phyloP scores from a whole-genome alignment of 345 rosid species.

The Eucalyptus globulus region DNA sequence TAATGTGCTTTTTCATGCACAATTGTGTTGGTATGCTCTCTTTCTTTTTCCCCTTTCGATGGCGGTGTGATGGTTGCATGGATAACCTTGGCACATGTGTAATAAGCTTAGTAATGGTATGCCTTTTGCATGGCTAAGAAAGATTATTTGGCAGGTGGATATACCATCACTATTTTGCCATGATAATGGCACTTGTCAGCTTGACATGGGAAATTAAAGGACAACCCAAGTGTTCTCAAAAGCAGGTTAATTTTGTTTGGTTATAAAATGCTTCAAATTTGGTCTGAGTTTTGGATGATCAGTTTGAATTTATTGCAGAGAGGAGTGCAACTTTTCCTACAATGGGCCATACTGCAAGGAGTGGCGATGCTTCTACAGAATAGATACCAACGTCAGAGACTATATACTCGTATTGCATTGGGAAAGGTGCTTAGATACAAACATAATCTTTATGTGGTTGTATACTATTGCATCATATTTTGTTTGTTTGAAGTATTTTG shows the following conservation, averaged over 20 bases:
- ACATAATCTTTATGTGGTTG: background rate
- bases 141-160: conserved; percentile 70
- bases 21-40: background rate
- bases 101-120: background rate
- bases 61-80: background rate
- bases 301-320: conserved; percentile 38
- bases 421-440: conserved; percentile 58
- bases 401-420: conserved; percentile 94
- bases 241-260: conserved; percentile 51
- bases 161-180: conserved; percentile 94
- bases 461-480: background rate
- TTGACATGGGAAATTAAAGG: conserved; percentile 99
- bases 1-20: background rate
- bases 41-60: background rate
- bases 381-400: conserved; percentile 97
- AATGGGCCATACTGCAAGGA: conserved; percentile 99
- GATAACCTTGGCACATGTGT: background rate
- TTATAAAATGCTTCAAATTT: background rate
- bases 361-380: conserved; percentile 98
- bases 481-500: background rate
- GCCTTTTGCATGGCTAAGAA: background rate
- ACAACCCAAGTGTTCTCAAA: conserved; percentile 85
- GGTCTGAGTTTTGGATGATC: background rate
- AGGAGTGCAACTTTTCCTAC: conserved; percentile 95
- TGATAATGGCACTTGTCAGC: conserved; percentile 95